Evolutionary conservation across 345 rosid genomes (phyloP).

Genomic region (Ceriops tagal): DNA sequence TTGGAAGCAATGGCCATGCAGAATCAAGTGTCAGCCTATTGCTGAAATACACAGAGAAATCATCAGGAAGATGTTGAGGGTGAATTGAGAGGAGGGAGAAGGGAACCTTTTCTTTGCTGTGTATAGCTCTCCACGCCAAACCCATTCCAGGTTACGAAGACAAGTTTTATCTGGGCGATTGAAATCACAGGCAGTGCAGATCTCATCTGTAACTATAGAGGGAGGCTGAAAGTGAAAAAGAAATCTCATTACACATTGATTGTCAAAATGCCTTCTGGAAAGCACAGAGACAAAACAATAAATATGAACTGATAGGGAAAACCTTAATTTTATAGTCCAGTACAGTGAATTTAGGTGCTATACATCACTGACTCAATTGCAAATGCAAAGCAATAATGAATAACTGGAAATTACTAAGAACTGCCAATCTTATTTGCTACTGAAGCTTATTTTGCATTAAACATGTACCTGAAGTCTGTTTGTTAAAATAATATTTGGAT

Average conservation of each 20-base stretch:
- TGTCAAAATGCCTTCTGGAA: constrained; percentile 2
- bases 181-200: constrained; percentile 96
- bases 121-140: constrained; percentile 94
- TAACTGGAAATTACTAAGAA: not conserved
- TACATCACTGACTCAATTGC: not conserved
- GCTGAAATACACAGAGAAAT: constrained; percentile 15
- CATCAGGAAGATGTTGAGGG: not conserved
- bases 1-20: constrained; percentile 13
- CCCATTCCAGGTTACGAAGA: constrained; percentile 97
- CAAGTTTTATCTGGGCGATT: constrained; percentile 91
- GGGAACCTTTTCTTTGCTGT: constrained; percentile 84
- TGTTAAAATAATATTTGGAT: constrained; percentile 96
- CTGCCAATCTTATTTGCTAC: not conserved
- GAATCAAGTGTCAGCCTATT: constrained; percentile 11
- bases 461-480: constrained; percentile 85
- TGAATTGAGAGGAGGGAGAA: constrained; percentile 2
- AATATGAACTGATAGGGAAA: not conserved
- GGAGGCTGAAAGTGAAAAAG: constrained; percentile 67
- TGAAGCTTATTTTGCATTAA: constrained; percentile 12
- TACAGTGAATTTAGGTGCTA: too few relatives aligned
- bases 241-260: constrained; percentile 14
- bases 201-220: constrained; percentile 83
- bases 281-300: not conserved
- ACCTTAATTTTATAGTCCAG: too few relatives aligned
- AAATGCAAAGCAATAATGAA: constrained; percentile 1